Base-by-base conservation (phyloP, 495 filamentous ascomycete genomes). In the Talaromyces proteolyticus region DNA sequence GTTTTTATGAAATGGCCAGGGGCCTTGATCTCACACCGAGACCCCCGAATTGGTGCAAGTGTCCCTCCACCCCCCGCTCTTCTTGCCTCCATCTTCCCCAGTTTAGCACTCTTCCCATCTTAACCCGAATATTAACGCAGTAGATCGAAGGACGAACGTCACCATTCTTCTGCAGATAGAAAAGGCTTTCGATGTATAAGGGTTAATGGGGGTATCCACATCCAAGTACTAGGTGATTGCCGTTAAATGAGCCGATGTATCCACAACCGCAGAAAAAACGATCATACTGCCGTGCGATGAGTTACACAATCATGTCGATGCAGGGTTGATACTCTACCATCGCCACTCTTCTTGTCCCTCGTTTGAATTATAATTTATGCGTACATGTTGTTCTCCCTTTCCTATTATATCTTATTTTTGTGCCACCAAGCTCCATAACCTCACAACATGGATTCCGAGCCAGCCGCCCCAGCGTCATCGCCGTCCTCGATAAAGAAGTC, bases 401-500 rank as follows among this genome's bases (percentile, higher is more conserved):
- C 8, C 1, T 34, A 10, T 34, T 4, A 14, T 34, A 10, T 34
- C 14, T 14, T 34, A 14, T 14, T 34, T 34, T 34, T 34, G n/a
- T n/a, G n/a, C n/a, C n/a, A n/a, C n/a, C n/a, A n/a, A n/a, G n/a
- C n/a, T n/a, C n/a, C n/a, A n/a, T n/a, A n/a, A n/a, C n/a, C n/a
- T 34, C 29, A 10, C 29, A 14, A 34, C 14, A 34, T 34, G 29
- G 29, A 34, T 34, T 34, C 29, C 29, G 29, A 34, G 29, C 14
- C 29, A 10, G 29, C 29, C 8, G 8, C 29, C 8, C 29, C 29
- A 14, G 29, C 29, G 8, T 34, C 29, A 10, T 14, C 29, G 29
- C 29, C 29, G 29, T 10, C 53, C 42, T 53, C 57, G 45, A 40
- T 55, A 44, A 56, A 54, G 44, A 53, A 62, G 39, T 23, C 61